Evolutionary conservation across 2,329 filamentous ascomycete species (phyloP).

Genomic region (Paraconiothyrium brasiliense): DNA sequence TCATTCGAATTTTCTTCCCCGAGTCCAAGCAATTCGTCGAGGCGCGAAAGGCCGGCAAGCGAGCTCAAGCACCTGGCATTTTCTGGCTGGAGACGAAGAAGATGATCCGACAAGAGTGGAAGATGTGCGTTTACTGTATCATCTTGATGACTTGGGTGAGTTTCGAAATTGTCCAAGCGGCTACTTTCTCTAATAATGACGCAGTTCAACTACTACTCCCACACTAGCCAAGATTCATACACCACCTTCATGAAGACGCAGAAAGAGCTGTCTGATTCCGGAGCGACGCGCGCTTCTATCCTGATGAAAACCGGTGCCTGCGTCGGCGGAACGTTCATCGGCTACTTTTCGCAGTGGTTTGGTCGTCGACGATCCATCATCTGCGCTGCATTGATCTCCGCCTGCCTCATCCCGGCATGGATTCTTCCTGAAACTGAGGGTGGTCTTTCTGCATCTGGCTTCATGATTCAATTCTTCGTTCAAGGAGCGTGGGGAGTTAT

Average conservation of each 20-base stretch:
- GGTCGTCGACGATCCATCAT: conserved; percentile 77
- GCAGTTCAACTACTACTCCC: conserved; percentile 70
- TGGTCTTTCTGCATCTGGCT: conserved; percentile 69
- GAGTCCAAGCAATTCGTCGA: conserved; percentile 80
- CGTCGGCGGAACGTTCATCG: conserved; percentile 76
- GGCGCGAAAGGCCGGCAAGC: conserved; percentile 68
- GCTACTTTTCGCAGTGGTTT: conserved; percentile 78
- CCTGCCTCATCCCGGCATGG: conserved; percentile 73
- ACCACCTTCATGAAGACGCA: conserved; percentile 81
- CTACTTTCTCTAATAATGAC: not conserved
- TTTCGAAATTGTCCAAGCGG: not conserved
- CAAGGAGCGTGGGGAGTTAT: conserved; percentile 57
- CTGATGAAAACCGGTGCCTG: conserved; percentile 82
- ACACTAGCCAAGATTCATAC: conserved; percentile 83
- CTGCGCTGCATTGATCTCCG: conserved; percentile 67
- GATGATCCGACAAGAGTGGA: conserved; percentile 77
- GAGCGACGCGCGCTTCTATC: conserved; percentile 78
- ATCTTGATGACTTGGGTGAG: conserved; percentile 76
- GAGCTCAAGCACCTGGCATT: conserved; percentile 53
- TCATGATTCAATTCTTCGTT: conserved; percentile 70
- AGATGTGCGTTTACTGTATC: conserved; percentile 79
- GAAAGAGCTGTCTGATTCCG: conserved; percentile 72
- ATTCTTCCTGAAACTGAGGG: conserved; percentile 70
- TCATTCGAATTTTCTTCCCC: conserved; percentile 73
- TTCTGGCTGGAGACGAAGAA: conserved; percentile 76